Conservation (phyloP, 2,329 filamentous ascomycete species). For the Alternaria sp. region DNA sequence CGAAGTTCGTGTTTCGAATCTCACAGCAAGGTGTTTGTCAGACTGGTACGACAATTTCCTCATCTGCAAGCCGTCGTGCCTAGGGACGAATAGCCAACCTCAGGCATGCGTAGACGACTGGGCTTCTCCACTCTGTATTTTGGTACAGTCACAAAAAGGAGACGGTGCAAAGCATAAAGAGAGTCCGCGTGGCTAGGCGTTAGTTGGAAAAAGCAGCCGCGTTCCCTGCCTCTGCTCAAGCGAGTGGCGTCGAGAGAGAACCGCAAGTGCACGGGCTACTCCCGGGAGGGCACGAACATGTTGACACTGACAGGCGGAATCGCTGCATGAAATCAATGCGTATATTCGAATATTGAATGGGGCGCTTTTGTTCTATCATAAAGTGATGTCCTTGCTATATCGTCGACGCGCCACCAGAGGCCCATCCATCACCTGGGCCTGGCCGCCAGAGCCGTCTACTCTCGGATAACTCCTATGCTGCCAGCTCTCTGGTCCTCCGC, state of each 20-base stretch:
- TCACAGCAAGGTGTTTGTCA: background rate
- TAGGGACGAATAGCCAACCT: background rate
- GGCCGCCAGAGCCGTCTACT: background rate
- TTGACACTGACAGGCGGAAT: conserved; percentile 5
- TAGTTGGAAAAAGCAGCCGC: background rate
- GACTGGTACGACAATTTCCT: background rate
- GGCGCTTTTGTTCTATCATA: conserved; percentile 21
- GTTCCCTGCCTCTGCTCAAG: background rate
- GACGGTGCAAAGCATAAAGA: background rate
- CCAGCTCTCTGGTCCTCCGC: background rate
- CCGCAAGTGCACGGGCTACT: background rate
- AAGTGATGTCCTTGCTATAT: background rate
- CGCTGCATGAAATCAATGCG: conserved; percentile 16
- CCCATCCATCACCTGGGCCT: conserved; percentile 29
- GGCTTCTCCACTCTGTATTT: background rate
- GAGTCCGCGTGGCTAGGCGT: background rate
- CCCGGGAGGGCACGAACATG: background rate
- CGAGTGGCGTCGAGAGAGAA: background rate
- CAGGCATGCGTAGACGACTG: background rate
- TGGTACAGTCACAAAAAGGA: background rate
- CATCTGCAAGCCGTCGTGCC: background rate
- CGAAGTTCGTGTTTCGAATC: conserved; percentile 18
- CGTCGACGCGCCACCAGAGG: conserved; percentile 16
- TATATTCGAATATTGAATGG: conserved; percentile 21
- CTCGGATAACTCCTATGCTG: background rate